Evolutionary conservation across 2,329 filamentous ascomycete genomes (phyloP), one percentile per base, ranked within the genome.

Genomic region (Hymenoscyphus fructigenus): DNA sequence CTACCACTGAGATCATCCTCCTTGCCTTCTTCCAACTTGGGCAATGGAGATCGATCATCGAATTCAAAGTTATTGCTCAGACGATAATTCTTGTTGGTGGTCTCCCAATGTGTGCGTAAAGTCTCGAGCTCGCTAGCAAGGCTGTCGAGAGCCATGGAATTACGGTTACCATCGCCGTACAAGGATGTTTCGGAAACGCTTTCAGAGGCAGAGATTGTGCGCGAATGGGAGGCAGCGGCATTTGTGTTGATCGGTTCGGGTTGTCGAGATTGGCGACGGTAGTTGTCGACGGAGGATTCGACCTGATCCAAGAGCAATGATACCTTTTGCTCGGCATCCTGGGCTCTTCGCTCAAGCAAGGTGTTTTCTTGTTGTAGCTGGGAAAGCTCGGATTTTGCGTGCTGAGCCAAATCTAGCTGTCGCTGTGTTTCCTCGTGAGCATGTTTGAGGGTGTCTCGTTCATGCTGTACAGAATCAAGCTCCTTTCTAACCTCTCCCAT

Each of bases 241-340:
- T 76, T 76, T 6, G 78, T 80, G 60, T 81, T 79, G 64, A 80
- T 57, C 81, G 84, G 57, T 78, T 84, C 73, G 82, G 82, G 76
- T 80, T 86, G 66, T 47, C 88, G 84, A 71, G 86, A 89, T 65
- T 85, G 92, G 50, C 95, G 91, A 63, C 95, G 91, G 78, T 98
- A 98, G 76, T 91, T 96, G 78, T 95, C 93, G 17, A 99, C 95
- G 3, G 92, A 96, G 50, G 88, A 88, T 77, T 96, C 94, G 44
- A 99, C 93, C 75, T 98, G 94, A 76, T 98, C 93, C 14, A 99
- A 87, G 59, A 99, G 87, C 73, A 97, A 85, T 36, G 91, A 92
- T 26, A 99, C 95, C 74, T 96, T 96, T 69, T 91, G 88, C 79
- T 99, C 95, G 0, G 95, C 95, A 76, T 97, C 94, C 60, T 87